Evolutionary conservation across 2,329 filamentous ascomycete species (phyloP).

Genomic region (Penicillium sp.): DNA sequence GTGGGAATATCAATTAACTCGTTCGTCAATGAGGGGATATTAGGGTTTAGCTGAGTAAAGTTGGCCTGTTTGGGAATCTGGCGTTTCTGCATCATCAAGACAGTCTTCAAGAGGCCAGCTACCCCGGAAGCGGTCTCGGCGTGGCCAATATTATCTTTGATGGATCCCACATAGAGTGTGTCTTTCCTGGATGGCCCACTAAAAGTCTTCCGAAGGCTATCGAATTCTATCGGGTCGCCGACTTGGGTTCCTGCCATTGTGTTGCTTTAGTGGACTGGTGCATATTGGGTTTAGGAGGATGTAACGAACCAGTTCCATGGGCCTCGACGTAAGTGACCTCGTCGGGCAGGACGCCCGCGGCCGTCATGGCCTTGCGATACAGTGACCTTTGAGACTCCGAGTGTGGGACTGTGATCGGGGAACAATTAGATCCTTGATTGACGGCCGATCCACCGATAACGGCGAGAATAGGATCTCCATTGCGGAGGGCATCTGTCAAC

Average conservation of each 20-base stretch:
- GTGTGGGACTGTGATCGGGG: constrained; percentile 21
- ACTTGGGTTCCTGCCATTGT: constrained; percentile 22
- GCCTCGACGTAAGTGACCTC: constrained; percentile 11
- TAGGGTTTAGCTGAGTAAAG: constrained; percentile 23
- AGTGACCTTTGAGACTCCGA: constrained; percentile 26
- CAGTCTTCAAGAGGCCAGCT: constrained; percentile 27
- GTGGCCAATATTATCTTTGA: constrained; percentile 37
- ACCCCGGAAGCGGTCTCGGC: constrained; percentile 33
- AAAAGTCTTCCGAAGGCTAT: constrained; percentile 23
- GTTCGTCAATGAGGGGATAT: not conserved
- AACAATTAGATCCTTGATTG: constrained; percentile 34
- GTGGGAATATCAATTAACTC: too few species aligned
- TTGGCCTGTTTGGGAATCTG: constrained; percentile 26
- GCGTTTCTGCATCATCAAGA: constrained; percentile 30
- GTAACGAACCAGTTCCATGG: constrained; percentile 25
- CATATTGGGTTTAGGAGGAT: too few species aligned
- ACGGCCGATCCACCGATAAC: constrained; percentile 32
- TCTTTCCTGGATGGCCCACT: constrained; percentile 10
- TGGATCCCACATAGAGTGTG: constrained; percentile 25
- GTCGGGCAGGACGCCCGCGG: constrained; percentile 4
- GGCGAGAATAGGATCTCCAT: constrained; percentile 45
- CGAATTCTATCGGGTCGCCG: constrained; percentile 31
- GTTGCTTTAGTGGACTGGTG: too few species aligned
- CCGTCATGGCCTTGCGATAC: constrained; percentile 25
- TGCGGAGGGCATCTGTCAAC: constrained; percentile 43